phyloP scores from a whole-genome alignment of 805 yeast genomes.

The Barnettozyma populi region DNA sequence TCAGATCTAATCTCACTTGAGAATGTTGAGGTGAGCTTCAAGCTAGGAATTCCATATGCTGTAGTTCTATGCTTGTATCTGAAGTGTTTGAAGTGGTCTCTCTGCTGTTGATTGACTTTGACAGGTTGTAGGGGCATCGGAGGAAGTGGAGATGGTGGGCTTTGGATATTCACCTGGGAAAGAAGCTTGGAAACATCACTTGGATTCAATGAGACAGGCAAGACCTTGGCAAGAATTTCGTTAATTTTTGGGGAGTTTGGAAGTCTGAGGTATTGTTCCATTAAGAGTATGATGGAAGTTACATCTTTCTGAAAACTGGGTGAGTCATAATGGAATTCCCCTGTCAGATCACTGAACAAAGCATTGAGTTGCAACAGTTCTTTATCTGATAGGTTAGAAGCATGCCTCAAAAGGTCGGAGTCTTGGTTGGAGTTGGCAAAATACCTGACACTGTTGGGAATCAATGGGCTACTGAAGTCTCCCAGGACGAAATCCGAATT shows the following conservation, averaged over 20 bases:
- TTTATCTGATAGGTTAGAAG: not conserved
- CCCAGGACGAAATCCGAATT: not conserved
- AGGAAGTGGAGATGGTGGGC: not conserved
- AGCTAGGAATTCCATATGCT: constrained; percentile 11
- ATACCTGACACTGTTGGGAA: constrained; percentile 7
- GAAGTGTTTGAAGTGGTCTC: constrained; percentile 5
- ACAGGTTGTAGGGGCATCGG: not conserved
- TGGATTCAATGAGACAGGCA: constrained; percentile 1
- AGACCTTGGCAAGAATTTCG: not conserved
- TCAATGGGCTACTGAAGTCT: not conserved
- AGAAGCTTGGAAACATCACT: not conserved
- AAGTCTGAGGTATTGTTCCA: constrained; percentile 5
- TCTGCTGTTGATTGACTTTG: not conserved
- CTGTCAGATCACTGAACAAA: not conserved
- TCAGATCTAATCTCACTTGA: constrained; percentile 3
- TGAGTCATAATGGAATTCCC: not conserved
- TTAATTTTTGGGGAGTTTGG: not conserved
- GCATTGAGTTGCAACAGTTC: not conserved
- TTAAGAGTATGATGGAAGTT: not conserved
- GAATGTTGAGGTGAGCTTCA: constrained; percentile 1
- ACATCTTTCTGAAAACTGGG: not conserved
- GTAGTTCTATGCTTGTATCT: not conserved
- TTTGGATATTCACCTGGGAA: not conserved
- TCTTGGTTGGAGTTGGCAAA: constrained; percentile 6
- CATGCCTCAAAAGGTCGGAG: constrained; percentile 6